Base-by-base conservation (phyloP, 768 basidiomycete species). In the Lanmaoa pseudosensibilis region DNA sequence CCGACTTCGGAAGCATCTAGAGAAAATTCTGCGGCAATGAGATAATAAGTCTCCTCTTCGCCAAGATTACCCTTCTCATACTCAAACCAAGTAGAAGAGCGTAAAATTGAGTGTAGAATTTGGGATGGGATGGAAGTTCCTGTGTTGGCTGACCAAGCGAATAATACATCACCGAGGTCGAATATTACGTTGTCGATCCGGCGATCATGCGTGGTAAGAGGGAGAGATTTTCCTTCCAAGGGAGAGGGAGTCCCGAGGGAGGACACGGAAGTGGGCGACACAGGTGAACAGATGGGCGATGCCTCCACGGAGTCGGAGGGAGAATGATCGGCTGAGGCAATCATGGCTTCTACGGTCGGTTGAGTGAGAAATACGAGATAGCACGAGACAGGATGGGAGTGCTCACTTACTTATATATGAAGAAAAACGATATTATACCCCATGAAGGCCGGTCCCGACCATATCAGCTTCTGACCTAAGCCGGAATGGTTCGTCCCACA, bases 91-190 rank as follows among this genome's bases (percentile, higher is more conserved):
- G 34, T 57, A 12, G 49, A 53, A 19, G 64, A 67, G 6, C 52
- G 58, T 11, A 65, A 38, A 18, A 65, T 61, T 1, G 43, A 45
- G 23, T 54, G 52, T 1, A 65, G 19, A 1, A 37, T 64, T 21
- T 46, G 4, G 8, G 65, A 33, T 9, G 61, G 49, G 48, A 65
- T 46, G 19, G 64, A 60, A 3, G 54, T 60, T 25, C 39, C 49
- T 1, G 58, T 57, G 43, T 57, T 38, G 34, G 62, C 56, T 7
- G 61, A 66, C 65, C 64, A 65, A 4, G 65, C 64, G 36, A 67
- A 65, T 18, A 65, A 21, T 3, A 65, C 65, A 5, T 65, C 64
- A 21, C 64, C 64, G 15, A 65, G 50, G 33, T 66, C 64, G n/a
- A 65, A 60, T 23, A 65, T 60, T 4, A 65, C 21, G 6, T 65